These are phyloP conservation scores for Lactarius trivialis DNA, from an alignment of 768 basidiomycete genomes.

Conservation along the genomic window DNA sequence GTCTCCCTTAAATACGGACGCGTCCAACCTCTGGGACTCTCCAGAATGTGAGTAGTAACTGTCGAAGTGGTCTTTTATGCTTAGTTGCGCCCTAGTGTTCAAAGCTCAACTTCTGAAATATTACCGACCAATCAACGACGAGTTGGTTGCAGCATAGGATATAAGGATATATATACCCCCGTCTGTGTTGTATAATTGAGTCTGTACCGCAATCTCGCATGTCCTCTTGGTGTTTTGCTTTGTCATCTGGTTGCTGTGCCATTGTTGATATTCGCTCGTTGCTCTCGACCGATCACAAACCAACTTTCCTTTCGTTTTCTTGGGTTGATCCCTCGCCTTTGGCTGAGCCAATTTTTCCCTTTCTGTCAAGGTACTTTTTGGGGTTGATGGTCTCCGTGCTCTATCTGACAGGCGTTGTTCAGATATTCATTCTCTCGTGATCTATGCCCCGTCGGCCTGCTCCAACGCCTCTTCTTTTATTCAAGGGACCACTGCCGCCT, in stretches of 20 bases:
- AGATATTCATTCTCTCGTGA: background rate
- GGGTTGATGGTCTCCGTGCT: background rate
- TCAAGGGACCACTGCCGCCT: slow-evolving; percentile 55
- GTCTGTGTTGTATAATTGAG: slow-evolving; percentile 4
- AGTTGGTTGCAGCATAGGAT: slow-evolving; percentile 24
- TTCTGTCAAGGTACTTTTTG: background rate
- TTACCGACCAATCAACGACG: slow-evolving; percentile 50
- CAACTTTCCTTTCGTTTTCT: background rate
- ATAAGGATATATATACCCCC: slow-evolving; percentile 24
- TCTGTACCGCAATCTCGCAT: background rate
- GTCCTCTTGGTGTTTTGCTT: slow-evolving; percentile 9
- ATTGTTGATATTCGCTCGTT: background rate
- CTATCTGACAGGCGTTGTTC: background rate
- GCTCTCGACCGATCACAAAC: background rate
- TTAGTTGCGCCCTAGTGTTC: slow-evolving; percentile 32
- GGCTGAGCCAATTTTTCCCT: slow-evolving; percentile 4
- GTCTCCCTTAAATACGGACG: slow-evolving; percentile 84
- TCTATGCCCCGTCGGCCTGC: slow-evolving; percentile 63
- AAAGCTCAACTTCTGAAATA: slow-evolving; percentile 65
- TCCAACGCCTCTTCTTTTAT: slow-evolving; percentile 57
- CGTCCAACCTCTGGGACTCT: slow-evolving; percentile 72
- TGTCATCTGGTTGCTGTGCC: slow-evolving; percentile 15
- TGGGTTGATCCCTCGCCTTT: slow-evolving; percentile 17
- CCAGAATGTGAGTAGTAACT: slow-evolving; percentile 45
- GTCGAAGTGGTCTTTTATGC: slow-evolving; percentile 3